Percentiles rank a stretch among this genome's conserved stretches.
Conservation (phyloP, 768 basidiomycete genomes). For the Cystofilobasidium ferigula region DNA sequence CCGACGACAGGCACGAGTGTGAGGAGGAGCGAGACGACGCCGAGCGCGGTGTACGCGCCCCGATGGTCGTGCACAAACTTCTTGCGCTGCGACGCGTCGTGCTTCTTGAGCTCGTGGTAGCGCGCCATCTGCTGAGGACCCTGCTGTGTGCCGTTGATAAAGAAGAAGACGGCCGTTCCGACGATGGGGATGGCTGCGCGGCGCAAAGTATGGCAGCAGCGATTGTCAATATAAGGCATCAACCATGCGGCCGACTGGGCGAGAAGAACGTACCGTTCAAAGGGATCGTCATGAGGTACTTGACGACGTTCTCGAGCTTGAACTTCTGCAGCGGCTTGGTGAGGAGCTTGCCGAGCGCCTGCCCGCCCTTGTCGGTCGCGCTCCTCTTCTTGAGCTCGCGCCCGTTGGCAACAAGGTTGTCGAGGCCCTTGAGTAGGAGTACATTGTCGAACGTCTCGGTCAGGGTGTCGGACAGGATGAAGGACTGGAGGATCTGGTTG, state of each 20-base stretch:
- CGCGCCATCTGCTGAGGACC: conserved; percentile 14
- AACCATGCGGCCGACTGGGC: not conserved
- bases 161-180: conserved; percentile 21
- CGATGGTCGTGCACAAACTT: conserved; percentile 16
- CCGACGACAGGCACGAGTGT: conserved; percentile 19
- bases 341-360: conserved; percentile 12
- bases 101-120: conserved; percentile 19
- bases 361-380: not conserved
- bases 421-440: conserved; percentile 16
- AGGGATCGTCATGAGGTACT: conserved; percentile 9
- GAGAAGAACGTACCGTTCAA: conserved; percentile 2
- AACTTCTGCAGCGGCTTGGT: conserved; percentile 21
- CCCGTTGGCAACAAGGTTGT: conserved; percentile 15
- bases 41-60: conserved; percentile 18
- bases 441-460: conserved; percentile 21
- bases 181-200: conserved; percentile 19
- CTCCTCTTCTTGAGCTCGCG: conserved; percentile 13
- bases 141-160: conserved; percentile 13
- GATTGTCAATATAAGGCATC: not conserved
- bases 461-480: conserved; percentile 15
- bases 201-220: not conserved
- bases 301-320: conserved; percentile 13
- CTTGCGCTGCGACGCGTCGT: not conserved
- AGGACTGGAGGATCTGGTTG: conserved; percentile 16
- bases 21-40: conserved; percentile 13